A percentile compares a stretch with the other conserved stretches of the same genome.
Conservation (phyloP, 495 filamentous ascomycete species). For the Xylaria nigripes region DNA sequence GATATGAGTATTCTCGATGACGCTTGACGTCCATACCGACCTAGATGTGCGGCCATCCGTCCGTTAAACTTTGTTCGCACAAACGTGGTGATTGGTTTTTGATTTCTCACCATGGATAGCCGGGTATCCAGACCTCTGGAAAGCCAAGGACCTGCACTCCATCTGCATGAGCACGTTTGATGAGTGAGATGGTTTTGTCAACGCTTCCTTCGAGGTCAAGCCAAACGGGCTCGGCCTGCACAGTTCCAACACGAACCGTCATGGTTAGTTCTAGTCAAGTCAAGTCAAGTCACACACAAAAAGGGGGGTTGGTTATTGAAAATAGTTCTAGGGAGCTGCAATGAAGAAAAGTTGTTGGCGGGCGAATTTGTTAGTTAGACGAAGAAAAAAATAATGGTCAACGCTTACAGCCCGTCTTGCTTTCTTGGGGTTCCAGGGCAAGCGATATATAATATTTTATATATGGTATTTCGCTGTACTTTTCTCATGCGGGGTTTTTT, state of each 20-base stretch:
- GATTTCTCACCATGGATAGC: slow-evolving; percentile 50
- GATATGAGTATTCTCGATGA: slow-evolving; percentile 36
- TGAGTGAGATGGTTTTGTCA: slow-evolving; percentile 44
- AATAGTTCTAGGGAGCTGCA: neutral
- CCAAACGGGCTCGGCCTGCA: slow-evolving; percentile 50
- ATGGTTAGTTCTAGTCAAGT: neutral
- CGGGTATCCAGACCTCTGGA: slow-evolving; percentile 49
- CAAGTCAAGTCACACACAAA: too few species aligned
- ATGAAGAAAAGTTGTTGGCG: neutral
- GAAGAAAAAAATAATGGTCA: too few species aligned
- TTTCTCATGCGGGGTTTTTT: slow-evolving; percentile 8
- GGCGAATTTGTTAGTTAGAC: too few species aligned
- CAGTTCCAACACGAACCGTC: slow-evolving; percentile 35
- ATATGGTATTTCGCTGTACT: neutral
- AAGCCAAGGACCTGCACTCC: slow-evolving; percentile 47
- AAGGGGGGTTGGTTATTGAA: too few species aligned
- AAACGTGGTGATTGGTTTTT: slow-evolving; percentile 28
- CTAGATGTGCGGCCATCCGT: slow-evolving; percentile 20
- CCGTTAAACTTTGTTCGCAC: slow-evolving; percentile 13
- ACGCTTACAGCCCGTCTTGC: too few species aligned
- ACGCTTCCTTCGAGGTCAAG: slow-evolving; percentile 44
- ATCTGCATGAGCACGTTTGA: slow-evolving; percentile 42
- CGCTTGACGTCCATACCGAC: slow-evolving; percentile 28
- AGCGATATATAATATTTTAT: neutral
- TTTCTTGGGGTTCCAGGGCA: too few species aligned